These are phyloP conservation scores for Lactuca sativa DNA, from an alignment of 129 eudicot species.

Conservation along the genomic window DNA sequence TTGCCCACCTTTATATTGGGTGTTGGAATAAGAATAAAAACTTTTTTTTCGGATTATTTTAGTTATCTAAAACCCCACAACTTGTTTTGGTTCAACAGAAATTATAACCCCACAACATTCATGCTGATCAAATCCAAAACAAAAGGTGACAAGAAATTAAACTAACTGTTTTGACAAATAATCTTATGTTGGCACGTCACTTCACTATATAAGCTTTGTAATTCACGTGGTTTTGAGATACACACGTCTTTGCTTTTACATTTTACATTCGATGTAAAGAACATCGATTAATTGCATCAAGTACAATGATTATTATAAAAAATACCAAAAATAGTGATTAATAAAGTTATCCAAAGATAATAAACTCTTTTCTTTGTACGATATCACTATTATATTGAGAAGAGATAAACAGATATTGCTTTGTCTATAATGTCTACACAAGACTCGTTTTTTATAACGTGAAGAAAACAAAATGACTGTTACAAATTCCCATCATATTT, in stretches of 20 bases:
- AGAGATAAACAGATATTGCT: background rate
- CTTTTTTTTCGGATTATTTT: too few species aligned
- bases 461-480: conserved; percentile 18
- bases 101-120: background rate
- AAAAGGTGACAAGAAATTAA: too few species aligned
- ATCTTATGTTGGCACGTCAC: too few species aligned
- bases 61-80: too few species aligned
- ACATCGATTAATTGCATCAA: background rate
- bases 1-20: too few species aligned
- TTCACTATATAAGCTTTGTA: too few species aligned
- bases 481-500: conserved; percentile 33
- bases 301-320: background rate
- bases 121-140: too few species aligned
- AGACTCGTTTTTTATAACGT: conserved; percentile 16
- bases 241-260: background rate
- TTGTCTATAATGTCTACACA: background rate
- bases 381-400: background rate
- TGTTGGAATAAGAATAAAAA: too few species aligned
- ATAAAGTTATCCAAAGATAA: background rate
- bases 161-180: too few species aligned
- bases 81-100: background rate
- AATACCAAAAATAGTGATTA: background rate
- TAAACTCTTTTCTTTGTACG: background rate
- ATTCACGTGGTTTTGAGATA: too few species aligned
- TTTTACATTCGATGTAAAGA: background rate